phyloP scores from a whole-genome alignment of 2,329 filamentous ascomycete species.

The Fusarium pininemorale region DNA sequence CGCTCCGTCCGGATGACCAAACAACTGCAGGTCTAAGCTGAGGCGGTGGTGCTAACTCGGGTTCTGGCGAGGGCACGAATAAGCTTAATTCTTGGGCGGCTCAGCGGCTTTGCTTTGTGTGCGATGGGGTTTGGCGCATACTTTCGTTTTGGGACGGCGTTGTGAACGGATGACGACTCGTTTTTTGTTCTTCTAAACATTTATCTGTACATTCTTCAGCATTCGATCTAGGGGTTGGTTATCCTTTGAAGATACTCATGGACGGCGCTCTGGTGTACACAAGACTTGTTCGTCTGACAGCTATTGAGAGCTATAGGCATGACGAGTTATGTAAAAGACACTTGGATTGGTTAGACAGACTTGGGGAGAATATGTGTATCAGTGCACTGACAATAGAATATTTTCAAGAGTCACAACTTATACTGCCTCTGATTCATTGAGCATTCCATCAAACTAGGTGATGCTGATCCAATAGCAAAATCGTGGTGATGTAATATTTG shows the following conservation, averaged over 20 bases:
- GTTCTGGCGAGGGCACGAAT: slow-evolving; percentile 10
- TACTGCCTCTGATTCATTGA: neutral
- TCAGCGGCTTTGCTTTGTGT: slow-evolving; percentile 13
- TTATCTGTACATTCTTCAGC: slow-evolving; percentile 33
- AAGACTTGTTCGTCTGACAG: slow-evolving; percentile 14
- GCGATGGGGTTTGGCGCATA: slow-evolving; percentile 33
- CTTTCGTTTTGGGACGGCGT: slow-evolving; percentile 32
- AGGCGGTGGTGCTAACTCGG: neutral
- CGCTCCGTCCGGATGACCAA: slow-evolving; percentile 35
- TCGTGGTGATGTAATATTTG: slow-evolving; percentile 39
- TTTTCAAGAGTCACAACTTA: neutral
- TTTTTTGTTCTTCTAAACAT: neutral
- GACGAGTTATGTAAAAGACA: neutral
- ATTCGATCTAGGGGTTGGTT: slow-evolving; percentile 25
- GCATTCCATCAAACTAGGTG: neutral
- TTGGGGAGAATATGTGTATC: neutral
- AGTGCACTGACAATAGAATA: neutral
- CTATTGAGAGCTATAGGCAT: slow-evolving; percentile 1
- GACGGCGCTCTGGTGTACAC: slow-evolving; percentile 32
- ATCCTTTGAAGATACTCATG: slow-evolving; percentile 25
- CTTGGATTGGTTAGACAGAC: slow-evolving; percentile 2
- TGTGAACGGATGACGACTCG: slow-evolving; percentile 30
- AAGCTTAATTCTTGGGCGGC: neutral
- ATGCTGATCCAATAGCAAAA: neutral
- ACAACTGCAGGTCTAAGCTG: neutral